phyloP scores from a whole-genome alignment of 1,284 basidiomycete species.

The Puccinia horiana region DNA sequence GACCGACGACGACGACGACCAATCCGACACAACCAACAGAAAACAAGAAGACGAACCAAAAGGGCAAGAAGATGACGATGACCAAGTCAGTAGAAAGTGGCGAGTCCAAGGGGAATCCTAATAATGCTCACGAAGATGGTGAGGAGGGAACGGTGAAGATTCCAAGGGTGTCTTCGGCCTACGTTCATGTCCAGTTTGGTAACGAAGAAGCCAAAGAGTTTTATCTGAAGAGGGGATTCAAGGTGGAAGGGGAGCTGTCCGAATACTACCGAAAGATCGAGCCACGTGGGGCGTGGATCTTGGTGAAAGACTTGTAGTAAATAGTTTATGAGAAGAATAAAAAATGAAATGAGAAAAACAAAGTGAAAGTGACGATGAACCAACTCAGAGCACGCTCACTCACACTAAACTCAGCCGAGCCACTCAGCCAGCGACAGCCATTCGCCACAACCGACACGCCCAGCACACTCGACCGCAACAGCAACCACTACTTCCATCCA shows the following conservation, averaged over 20 bases:
- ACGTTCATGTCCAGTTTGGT: constrained; percentile 58
- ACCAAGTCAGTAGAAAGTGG: constrained; percentile 42
- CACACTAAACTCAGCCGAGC: background rate
- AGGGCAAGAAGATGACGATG: constrained; percentile 53
- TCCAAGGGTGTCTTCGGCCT: constrained; percentile 52
- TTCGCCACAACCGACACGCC: background rate
- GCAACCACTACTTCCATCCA: background rate
- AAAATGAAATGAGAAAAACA: background rate
- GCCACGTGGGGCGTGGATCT: constrained; percentile 51
- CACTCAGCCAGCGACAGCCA: background rate
- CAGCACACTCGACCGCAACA: background rate
- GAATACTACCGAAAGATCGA: constrained; percentile 55
- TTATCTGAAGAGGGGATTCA: constrained; percentile 57
- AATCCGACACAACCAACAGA: constrained; percentile 47
- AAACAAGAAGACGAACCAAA: constrained; percentile 37
- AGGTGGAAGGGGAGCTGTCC: constrained; percentile 53
- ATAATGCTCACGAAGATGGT: background rate
- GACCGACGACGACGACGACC: background rate
- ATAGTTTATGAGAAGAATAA: background rate
- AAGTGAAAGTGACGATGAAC: background rate
- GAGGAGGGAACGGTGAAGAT: constrained; percentile 13
- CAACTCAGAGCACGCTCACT: background rate
- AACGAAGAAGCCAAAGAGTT: constrained; percentile 57
- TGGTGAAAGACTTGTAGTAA: constrained; percentile 7
- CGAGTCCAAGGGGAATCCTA: constrained; percentile 44